Percentiles rank a stretch among this genome's conserved stretches.
phyloP scores from a whole-genome alignment of 768 basidiomycete genomes.

The Phylloporus scabripes region DNA sequence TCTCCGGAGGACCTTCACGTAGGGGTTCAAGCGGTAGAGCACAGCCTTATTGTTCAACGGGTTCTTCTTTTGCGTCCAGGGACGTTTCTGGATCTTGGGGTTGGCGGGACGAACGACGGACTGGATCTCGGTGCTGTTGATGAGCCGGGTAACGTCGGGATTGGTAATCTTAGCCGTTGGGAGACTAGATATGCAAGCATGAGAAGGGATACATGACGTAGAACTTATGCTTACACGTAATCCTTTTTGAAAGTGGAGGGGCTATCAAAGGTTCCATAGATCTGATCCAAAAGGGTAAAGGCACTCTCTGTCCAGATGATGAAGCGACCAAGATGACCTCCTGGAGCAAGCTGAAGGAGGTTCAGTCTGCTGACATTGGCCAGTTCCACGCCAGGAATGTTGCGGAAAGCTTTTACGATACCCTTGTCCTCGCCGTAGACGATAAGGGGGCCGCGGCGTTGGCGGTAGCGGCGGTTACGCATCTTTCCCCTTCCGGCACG shows the following conservation, averaged over 20 bases:
- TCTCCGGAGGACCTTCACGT: conserved; percentile 89
- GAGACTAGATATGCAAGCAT: conserved; percentile 44
- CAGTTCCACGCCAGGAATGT: conserved; percentile 96
- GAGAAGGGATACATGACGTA: not conserved
- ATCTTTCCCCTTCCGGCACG: conserved; percentile 97
- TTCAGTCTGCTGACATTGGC: conserved; percentile 93
- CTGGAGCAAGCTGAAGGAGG: conserved; percentile 97
- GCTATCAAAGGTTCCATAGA: conserved; percentile 94
- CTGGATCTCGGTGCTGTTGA: conserved; percentile 98
- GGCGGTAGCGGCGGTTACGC: conserved; percentile 94
- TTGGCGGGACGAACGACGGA: conserved; percentile 90
- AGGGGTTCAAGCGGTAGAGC: conserved; percentile 97
- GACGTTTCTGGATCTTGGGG: conserved; percentile 80
- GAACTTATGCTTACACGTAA: conserved; percentile 54
- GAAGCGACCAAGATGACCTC: conserved; percentile 98
- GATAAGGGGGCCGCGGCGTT: conserved; percentile 94
- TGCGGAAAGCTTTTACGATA: conserved; percentile 97
- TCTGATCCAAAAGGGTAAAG: conserved; percentile 86
- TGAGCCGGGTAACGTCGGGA: conserved; percentile 94
- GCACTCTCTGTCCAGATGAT: conserved; percentile 98
- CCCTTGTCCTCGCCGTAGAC: conserved; percentile 98
- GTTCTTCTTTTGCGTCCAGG: conserved; percentile 99
- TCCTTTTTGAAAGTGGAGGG: conserved; percentile 83
- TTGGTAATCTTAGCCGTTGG: conserved; percentile 96
- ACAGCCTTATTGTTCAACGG: conserved; percentile 90